phyloP scores from a whole-genome alignment of 108 stramenopile genomes.

The Epithemia pelagica region DNA sequence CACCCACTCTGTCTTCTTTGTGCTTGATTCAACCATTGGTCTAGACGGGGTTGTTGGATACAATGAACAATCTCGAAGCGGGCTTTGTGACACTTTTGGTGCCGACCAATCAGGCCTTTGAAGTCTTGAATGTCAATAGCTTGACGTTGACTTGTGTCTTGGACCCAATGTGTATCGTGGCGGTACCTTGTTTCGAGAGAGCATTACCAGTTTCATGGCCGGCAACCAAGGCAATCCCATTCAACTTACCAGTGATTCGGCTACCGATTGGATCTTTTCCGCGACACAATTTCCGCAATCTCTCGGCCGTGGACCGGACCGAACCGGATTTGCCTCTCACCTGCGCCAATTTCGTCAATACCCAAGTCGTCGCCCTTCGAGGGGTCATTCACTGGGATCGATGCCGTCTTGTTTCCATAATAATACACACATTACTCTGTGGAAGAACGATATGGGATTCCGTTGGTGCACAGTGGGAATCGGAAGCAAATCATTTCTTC shows the following conservation, averaged over 20 bases:
- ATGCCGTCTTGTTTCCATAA: no score
- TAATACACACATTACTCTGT: no score
- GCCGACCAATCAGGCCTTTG: neutral
- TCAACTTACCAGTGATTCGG: neutral
- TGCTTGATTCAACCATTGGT: neutral
- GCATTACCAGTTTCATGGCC: neutral
- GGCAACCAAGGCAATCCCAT: neutral
- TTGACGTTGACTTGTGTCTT: neutral
- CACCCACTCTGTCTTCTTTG: neutral
- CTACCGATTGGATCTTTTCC: no score
- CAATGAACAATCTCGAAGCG: neutral
- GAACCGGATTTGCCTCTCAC: no score
- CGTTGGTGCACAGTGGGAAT: no score
- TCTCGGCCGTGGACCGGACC: no score
- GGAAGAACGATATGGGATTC: no score
- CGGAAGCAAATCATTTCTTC: no score
- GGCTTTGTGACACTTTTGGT: neutral
- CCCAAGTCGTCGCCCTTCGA: no score
- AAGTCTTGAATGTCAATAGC: neutral
- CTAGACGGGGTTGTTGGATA: neutral
- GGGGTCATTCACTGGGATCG: no score
- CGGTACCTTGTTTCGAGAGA: neutral
- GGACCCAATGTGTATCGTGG: neutral
- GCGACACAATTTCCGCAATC: no score
- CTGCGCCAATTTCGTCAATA: no score